Evolutionary conservation across 1,139 yeast genomes (phyloP).

Genomic region (Yamadazyma blattariae): DNA sequence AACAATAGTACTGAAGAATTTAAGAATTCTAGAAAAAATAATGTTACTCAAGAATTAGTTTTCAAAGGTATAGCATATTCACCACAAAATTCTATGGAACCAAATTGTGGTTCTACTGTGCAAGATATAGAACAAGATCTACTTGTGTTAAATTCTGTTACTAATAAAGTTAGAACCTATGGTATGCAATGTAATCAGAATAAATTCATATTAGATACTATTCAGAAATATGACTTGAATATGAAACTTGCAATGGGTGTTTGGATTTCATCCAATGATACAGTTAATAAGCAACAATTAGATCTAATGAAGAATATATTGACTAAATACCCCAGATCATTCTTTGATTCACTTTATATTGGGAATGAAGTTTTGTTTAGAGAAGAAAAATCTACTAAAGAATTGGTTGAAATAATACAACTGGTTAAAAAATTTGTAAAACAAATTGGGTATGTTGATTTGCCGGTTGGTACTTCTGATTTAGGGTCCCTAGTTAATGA

Average conservation of each 20-base stretch:
- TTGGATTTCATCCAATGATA: conserved; percentile 52
- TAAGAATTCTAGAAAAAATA: neutral
- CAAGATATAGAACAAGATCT: conserved; percentile 55
- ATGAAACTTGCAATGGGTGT: conserved; percentile 63
- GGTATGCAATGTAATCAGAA: conserved; percentile 66
- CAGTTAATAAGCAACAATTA: conserved; percentile 41
- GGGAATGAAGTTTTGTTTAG: conserved; percentile 67
- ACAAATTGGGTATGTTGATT: conserved; percentile 27
- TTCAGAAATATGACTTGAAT: conserved; percentile 46
- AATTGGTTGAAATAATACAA: conserved; percentile 41
- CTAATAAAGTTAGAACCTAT: conserved; percentile 55
- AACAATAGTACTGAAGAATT: neutral
- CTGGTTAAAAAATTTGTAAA: conserved; percentile 38
- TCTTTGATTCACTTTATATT: conserved; percentile 51
- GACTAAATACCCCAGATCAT: conserved; percentile 39
- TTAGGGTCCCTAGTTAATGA: conserved; percentile 44
- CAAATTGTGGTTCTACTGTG: conserved; percentile 48
- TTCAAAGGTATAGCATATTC: conserved; percentile 63
- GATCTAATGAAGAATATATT: conserved; percentile 42
- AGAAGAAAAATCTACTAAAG: conserved; percentile 39
- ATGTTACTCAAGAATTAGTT: conserved; percentile 7
- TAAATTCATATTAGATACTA: conserved; percentile 50
- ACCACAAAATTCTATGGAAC: conserved; percentile 50
- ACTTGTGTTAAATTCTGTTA: conserved; percentile 53
- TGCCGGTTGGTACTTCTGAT: conserved; percentile 58